phyloP scores from a whole-genome alignment of 768 basidiomycete genomes.

The Boletus huronensis region DNA sequence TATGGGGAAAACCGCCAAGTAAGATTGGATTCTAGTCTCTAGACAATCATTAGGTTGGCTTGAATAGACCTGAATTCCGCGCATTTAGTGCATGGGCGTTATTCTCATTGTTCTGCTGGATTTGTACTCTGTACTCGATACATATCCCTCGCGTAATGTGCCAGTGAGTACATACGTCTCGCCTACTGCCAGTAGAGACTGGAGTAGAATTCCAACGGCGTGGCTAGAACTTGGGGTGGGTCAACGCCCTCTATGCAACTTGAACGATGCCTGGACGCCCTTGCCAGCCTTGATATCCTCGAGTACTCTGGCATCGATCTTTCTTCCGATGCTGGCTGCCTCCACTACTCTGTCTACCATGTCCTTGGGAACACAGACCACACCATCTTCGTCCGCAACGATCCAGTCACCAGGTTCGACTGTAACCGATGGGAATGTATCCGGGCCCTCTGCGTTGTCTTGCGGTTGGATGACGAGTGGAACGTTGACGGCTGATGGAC shows the following conservation, averaged over 20 bases:
- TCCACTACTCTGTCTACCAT: constrained; percentile 54
- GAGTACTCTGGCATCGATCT: constrained; percentile 69
- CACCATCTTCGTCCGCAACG: constrained; percentile 85
- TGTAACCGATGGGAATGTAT: constrained; percentile 49
- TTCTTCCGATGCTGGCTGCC: constrained; percentile 53
- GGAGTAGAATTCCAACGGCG: background rate
- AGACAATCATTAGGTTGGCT: constrained; percentile 3
- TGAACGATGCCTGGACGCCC: constrained; percentile 76
- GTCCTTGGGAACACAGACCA: constrained; percentile 70
- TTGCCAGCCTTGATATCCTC: constrained; percentile 71
- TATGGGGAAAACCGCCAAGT: background rate
- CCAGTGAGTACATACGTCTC: background rate
- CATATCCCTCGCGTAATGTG: constrained; percentile 19
- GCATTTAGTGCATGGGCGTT: background rate
- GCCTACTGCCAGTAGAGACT: background rate
- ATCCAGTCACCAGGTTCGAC: constrained; percentile 79
- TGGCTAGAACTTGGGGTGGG: background rate
- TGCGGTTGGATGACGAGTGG: constrained; percentile 47
- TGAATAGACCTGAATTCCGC: constrained; percentile 4
- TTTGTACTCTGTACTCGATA: constrained; percentile 23
- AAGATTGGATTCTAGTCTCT: background rate
- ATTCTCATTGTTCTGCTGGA: constrained; percentile 21
- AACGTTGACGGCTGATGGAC: constrained; percentile 72
- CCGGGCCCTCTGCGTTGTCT: constrained; percentile 30
- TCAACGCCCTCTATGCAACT: constrained; percentile 59